These are phyloP conservation scores for Magnusiomyces fungicola DNA, from an alignment of 1,139 yeast genomes.

Conservation along the genomic window DNA sequence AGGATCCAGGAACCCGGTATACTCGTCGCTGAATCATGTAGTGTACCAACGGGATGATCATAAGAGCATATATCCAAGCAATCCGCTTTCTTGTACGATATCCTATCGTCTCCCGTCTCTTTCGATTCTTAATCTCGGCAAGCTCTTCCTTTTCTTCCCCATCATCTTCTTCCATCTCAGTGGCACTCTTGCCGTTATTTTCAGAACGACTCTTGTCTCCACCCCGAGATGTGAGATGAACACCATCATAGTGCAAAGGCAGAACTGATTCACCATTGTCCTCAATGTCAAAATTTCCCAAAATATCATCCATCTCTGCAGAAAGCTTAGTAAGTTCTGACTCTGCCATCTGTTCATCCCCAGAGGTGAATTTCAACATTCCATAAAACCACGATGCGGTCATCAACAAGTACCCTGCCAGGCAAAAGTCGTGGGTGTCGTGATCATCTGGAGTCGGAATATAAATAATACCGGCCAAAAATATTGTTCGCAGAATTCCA, in stretches of 20 bases:
- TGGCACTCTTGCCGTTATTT: too few species aligned
- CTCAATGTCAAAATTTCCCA: neutral
- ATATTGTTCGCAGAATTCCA: conserved; percentile 8
- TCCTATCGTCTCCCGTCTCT: too few species aligned
- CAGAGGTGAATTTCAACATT: conserved; percentile 3
- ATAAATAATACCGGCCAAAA: conserved; percentile 11
- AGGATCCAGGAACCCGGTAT: conserved; percentile 67
- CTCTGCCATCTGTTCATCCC: neutral
- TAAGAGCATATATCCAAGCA: conserved; percentile 47
- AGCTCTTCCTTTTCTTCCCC: too few species aligned
- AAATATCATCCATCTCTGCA: neutral
- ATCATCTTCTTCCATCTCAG: too few species aligned
- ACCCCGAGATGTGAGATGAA: too few species aligned
- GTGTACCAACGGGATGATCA: conserved; percentile 63
- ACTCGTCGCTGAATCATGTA: conserved; percentile 77
- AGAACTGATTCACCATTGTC: neutral
- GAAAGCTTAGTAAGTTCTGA: neutral
- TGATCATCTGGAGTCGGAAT: conserved; percentile 13
- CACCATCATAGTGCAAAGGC: neutral
- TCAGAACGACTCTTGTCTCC: too few species aligned
- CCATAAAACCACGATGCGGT: conserved; percentile 12
- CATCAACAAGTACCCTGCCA: conserved; percentile 8
- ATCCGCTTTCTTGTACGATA: conserved; percentile 37
- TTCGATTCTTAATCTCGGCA: too few species aligned
- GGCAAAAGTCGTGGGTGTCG: conserved; percentile 11